A percentile compares a stretch with the other conserved stretches of the same genome.
phyloP scores from a whole-genome alignment of 73 alveolate genomes.

The Durusdinium trenchii region DNA sequence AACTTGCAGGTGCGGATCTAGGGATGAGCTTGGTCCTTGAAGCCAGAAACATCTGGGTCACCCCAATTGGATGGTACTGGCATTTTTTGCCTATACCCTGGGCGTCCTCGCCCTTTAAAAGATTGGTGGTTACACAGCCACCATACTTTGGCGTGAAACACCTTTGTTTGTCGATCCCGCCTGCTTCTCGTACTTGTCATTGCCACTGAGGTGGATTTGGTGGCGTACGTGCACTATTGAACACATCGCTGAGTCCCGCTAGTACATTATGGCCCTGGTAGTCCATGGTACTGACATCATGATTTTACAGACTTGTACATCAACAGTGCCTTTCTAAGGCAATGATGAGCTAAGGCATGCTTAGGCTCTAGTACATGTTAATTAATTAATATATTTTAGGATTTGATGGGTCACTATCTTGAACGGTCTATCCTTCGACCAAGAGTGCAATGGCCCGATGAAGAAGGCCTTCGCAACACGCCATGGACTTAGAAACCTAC shows the following conservation, averaged over 20 bases:
- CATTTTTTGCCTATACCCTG: neutral
- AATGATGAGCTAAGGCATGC: neutral
- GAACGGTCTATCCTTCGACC: neutral
- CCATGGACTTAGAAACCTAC: neutral
- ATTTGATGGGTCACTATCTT: neutral
- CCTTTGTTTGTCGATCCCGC: neutral
- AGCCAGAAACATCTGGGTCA: no score
- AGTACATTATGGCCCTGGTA: conserved; percentile 9
- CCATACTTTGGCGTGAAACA: neutral
- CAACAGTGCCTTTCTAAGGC: neutral
- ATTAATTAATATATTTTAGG: neutral
- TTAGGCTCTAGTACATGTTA: neutral
- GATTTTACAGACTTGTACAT: neutral
- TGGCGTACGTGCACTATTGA: no score
- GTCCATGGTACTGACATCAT: neutral
- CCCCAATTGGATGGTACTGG: no score
- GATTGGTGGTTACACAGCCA: neutral
- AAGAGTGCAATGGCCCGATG: neutral
- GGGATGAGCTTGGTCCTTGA: no score
- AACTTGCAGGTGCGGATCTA: no score
- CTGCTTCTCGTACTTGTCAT: neutral
- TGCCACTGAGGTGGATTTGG: neutral
- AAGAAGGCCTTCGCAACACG: neutral
- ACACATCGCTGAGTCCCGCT: neutral
- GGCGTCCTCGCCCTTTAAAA: neutral